A percentile compares a stretch with the other conserved stretches of the same genome.
These are phyloP conservation scores for Vitis hybrid DNA, from an alignment of 177 flowering plant species.

Conservation along the genomic window DNA sequence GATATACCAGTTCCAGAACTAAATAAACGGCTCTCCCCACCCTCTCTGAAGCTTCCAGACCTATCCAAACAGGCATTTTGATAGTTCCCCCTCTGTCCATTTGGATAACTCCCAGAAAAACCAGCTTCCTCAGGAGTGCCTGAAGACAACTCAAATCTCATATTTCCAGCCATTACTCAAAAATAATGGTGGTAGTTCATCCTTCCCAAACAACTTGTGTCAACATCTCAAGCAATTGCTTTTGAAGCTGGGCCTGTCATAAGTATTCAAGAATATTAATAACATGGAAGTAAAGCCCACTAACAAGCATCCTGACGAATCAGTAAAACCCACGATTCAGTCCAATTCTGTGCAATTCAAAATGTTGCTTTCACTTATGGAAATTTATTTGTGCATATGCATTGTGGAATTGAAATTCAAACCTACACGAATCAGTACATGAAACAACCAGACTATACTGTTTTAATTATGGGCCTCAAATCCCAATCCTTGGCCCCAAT, in stretches of 20 bases:
- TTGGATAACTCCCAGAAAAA: conserved; percentile 44
- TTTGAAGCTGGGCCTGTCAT: neutral
- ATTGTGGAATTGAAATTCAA: too few species aligned
- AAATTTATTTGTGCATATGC: too few species aligned
- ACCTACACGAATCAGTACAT: too few species aligned
- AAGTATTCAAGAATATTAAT: too few species aligned
- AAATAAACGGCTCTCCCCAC: conserved; percentile 38
- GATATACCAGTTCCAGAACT: conserved; percentile 36
- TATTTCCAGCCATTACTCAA: conserved; percentile 56
- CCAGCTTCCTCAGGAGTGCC: conserved; percentile 57
- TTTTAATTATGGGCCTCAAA: too few species aligned
- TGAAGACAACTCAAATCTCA: conserved; percentile 53
- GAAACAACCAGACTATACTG: too few species aligned
- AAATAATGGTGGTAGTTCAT: conserved; percentile 21
- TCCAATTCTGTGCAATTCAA: neutral
- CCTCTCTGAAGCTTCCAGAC: conserved; percentile 67
- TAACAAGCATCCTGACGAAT: neutral
- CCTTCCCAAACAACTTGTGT: neutral
- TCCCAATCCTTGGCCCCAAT: too few species aligned
- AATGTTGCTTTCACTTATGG: too few species aligned
- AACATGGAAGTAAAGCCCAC: too few species aligned
- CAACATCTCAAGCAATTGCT: neutral
- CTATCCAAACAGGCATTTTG: conserved; percentile 50
- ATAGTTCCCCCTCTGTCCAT: conserved; percentile 55
- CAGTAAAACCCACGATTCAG: too few species aligned